Conservation (phyloP, 805 yeast species). For the Zygosaccharomyces siamensis region DNA sequence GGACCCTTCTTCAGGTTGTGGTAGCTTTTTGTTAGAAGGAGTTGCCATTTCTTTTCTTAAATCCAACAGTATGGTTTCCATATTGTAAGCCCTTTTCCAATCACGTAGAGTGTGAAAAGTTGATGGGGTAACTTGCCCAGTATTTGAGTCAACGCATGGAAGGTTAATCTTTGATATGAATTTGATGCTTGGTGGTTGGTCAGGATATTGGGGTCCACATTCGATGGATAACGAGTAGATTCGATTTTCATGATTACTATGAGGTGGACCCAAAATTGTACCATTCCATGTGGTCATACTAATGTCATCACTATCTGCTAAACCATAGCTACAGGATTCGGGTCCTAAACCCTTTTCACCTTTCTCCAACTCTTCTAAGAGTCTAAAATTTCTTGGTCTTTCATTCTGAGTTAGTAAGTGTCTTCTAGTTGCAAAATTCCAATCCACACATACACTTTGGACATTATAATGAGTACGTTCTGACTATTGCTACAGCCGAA, state of each 20-base stretch:
- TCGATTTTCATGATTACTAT: constrained; percentile 82
- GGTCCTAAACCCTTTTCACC: constrained; percentile 98
- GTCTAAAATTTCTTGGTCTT: constrained; percentile 85
- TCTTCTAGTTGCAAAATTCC: neutral
- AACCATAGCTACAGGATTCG: constrained; percentile 93
- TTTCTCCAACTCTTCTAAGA: constrained; percentile 92
- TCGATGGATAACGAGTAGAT: constrained; percentile 77
- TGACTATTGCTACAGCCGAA: neutral
- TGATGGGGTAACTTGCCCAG: constrained; percentile 50
- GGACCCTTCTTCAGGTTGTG: constrained; percentile 90
- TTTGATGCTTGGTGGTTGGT: constrained; percentile 75
- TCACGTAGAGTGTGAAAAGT: constrained; percentile 64
- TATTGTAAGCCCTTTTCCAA: constrained; percentile 88
- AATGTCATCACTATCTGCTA: constrained; percentile 84
- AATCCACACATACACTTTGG: constrained; percentile 41
- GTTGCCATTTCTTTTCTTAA: constrained; percentile 87
- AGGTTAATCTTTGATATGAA: constrained; percentile 82
- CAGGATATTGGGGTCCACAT: constrained; percentile 85
- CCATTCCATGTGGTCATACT: constrained; percentile 97
- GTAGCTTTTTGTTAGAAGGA: constrained; percentile 72
- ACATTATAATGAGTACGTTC: constrained; percentile 30
- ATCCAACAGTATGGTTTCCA: constrained; percentile 89
- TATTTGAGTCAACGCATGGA: constrained; percentile 74
- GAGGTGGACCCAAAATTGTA: constrained; percentile 96
- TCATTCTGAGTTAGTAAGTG: neutral